A percentile compares a stretch with the other conserved stretches of the same genome.
These are phyloP conservation scores for Thermothelomyces thermophilus DNA, from an alignment of 2,329 filamentous ascomycete species.

Conservation along the genomic window DNA sequence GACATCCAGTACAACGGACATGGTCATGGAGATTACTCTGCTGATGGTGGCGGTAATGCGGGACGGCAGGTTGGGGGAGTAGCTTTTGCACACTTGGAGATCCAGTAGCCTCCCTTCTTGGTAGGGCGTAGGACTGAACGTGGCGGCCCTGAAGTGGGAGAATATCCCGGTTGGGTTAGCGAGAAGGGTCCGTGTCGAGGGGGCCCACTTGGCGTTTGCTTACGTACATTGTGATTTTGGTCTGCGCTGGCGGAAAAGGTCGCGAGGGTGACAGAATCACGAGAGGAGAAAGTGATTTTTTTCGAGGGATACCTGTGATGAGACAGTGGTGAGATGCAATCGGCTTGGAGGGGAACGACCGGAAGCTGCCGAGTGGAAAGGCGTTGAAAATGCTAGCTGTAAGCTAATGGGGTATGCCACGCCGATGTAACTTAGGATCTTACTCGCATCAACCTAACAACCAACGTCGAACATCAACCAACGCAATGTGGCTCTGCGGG, in stretches of 20 bases:
- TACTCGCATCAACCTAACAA: too few relatives aligned
- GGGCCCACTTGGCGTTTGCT: not conserved
- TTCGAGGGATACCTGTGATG: constrained; percentile 1
- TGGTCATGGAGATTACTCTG: constrained; percentile 8
- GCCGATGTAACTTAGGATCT: too few relatives aligned
- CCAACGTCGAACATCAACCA: too few relatives aligned
- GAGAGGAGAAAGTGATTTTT: constrained; percentile 1
- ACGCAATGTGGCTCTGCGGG: too few relatives aligned
- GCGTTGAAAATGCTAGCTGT: constrained; percentile 2
- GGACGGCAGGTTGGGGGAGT: constrained; percentile 5
- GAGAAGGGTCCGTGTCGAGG: not conserved
- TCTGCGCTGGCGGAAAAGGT: not conserved
- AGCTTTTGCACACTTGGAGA: constrained; percentile 2
- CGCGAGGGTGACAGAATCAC: not conserved
- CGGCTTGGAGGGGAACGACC: not conserved
- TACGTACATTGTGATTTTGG: constrained; percentile 2
- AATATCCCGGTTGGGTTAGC: constrained; percentile 1
- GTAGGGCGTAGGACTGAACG: constrained; percentile 1
- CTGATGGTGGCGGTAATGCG: constrained; percentile 6
- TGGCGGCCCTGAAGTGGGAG: constrained; percentile 7
- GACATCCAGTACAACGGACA: constrained; percentile 11
- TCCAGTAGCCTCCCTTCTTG: constrained; percentile 1
- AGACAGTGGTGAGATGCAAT: constrained; percentile 1
- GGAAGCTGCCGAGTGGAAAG: constrained; percentile 3
- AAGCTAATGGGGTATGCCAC: too few relatives aligned